Evolutionary conservation across 129 eudicot genomes (phyloP), one percentile per base, ranked within the genome.

Genomic region (Silybum marianum): DNA sequence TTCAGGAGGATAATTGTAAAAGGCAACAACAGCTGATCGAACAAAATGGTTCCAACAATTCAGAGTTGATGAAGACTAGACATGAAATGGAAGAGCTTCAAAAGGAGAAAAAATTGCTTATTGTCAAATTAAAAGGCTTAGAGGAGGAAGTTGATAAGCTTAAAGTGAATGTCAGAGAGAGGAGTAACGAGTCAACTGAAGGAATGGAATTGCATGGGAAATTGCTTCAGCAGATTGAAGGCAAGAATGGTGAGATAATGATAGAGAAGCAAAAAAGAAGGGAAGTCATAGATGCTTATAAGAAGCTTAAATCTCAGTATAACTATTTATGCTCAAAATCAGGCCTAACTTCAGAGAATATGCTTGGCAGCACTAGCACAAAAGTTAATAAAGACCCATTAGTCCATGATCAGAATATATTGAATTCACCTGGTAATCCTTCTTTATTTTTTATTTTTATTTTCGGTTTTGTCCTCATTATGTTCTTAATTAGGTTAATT

Each of bases 281-380:
- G 68, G 94, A 88, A 68, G 72, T 79, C 14, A 9, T 91, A 30
- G 87, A 76, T 73, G 89, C 96, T 69, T 92, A 92, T 66, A 94
- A 94, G 81, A 92, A 76, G 81, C 94, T 92, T 77, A 95, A 95
- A 87, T 92, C 97, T 72, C 94, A 92, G 77, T 87, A 90, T 80
- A 85, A 85, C 84, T 95, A 81, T 84, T 87, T 92, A 11, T 84
- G 87, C 19, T 69, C 88, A 80, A 90, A 90, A 75, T 69, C 38
- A 22, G 92, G 88, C 36, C 84, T 88, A 77, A 87, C 88, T 73
- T 28, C 72, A 16, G 97, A 92, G 66, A 88, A 81, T 63, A 79
- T 84, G 91, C 80, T 34, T 21, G 89, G 79, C 26, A 83, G 44
- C 40, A 84, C 23, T 30, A 87, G 74, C 78, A 70, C 78, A 71